Percentiles rank a stretch among this genome's conserved stretches.
Conservation (phyloP, 306 rosid species). For the apple (Malus domestica) region DNA sequence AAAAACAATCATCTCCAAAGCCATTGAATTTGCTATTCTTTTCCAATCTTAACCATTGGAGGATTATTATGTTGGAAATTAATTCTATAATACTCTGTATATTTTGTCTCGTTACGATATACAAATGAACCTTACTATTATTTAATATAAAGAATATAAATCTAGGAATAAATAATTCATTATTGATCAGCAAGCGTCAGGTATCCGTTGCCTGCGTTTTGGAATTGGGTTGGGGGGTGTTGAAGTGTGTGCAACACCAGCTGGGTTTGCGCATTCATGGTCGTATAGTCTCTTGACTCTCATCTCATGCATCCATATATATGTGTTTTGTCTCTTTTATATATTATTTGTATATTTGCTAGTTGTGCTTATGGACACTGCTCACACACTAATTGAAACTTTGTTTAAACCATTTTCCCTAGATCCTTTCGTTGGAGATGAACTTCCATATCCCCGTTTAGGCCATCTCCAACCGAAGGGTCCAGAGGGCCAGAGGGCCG, state of each 20-base stretch:
- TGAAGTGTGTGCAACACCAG: slow-evolving; percentile 3
- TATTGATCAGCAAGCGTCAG: neutral
- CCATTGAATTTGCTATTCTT: neutral
- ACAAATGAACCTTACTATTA: neutral
- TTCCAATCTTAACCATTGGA: neutral
- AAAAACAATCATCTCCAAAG: neutral
- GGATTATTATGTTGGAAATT: neutral
- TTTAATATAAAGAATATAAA: neutral
- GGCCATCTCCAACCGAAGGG: no score
- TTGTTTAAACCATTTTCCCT: neutral
- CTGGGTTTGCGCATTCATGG: neutral
- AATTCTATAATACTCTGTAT: neutral
- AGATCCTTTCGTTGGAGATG: no score
- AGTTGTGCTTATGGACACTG: neutral
- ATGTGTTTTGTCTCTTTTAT: neutral
- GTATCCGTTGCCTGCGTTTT: neutral
- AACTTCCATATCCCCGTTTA: no score
- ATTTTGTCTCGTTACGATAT: neutral
- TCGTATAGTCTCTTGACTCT: neutral
- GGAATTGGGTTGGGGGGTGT: neutral
- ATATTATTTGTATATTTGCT: neutral
- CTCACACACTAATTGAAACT: neutral
- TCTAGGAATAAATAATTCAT: neutral
- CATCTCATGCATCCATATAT: no score
- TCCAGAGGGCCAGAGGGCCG: no score